Conservation (phyloP, 441 rosid genomes). For the Gossypium laxum region DNA sequence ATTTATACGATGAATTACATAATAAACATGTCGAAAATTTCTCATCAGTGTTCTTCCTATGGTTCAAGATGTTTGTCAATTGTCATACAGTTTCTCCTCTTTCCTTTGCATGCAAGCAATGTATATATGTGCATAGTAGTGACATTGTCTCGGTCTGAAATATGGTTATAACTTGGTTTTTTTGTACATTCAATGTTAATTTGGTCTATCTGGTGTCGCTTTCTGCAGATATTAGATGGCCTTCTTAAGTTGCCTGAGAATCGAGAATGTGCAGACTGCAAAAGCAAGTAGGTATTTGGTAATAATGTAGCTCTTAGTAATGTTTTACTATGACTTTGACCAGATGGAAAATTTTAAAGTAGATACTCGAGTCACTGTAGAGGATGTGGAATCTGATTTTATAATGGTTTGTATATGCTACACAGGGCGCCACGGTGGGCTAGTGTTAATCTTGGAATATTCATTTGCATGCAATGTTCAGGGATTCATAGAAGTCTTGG, state of each 20-base stretch:
- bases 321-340: neutral
- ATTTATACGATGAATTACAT: neutral
- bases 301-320: neutral
- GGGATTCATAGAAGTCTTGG: conserved; percentile 76
- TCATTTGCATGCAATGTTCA: conserved; percentile 76
- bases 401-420: conserved; percentile 14
- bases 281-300: conserved; percentile 38
- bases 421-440: conserved; percentile 77
- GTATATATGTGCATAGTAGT: neutral
- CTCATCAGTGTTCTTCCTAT: neutral
- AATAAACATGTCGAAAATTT: neutral
- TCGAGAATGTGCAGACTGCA: conserved; percentile 57
- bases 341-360: neutral
- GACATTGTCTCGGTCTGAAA: neutral
- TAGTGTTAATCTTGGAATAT: conserved; percentile 70
- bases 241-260: conserved; percentile 57
- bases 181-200: neutral
- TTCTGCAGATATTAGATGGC: conserved; percentile 43
- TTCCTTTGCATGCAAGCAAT: neutral
- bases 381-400: neutral
- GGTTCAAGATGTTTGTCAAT: neutral
- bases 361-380: neutral
- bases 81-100: neutral
- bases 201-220: neutral
- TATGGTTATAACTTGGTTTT: neutral